Evolutionary conservation across 2,329 filamentous ascomycete species (phyloP).

Genomic region (Nigrospora osmanthi): DNA sequence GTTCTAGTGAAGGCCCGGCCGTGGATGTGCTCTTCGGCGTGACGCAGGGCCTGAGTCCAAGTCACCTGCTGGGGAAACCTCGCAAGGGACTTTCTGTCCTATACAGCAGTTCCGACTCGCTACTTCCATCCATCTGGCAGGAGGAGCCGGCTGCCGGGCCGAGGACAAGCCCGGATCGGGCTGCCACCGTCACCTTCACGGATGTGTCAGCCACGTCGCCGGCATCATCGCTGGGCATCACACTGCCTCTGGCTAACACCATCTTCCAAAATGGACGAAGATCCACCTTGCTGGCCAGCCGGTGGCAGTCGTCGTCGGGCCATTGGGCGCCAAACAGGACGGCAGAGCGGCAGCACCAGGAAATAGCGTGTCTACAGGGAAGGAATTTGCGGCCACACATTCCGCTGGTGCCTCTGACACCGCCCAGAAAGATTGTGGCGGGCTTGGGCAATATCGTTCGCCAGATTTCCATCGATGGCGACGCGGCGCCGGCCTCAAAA

Average conservation of each 20-base stretch:
- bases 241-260: constrained; percentile 68
- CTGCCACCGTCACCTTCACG: constrained; percentile 32
- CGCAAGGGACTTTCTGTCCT: constrained; percentile 43
- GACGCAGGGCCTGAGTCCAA: constrained; percentile 44
- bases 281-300: constrained; percentile 47
- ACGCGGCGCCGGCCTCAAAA: constrained; percentile 53
- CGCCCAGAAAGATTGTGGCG: constrained; percentile 51
- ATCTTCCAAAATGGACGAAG: constrained; percentile 62
- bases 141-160: constrained; percentile 12
- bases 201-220: neutral
- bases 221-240: constrained; percentile 22
- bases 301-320: constrained; percentile 24
- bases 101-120: constrained; percentile 26
- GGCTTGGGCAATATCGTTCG: constrained; percentile 76
- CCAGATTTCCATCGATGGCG: constrained; percentile 42
- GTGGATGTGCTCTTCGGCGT: constrained; percentile 43
- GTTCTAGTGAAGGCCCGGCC: constrained; percentile 18
- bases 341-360: constrained; percentile 30
- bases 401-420: constrained; percentile 56
- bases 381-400: constrained; percentile 9
- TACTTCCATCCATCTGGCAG: constrained; percentile 40
- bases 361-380: constrained; percentile 11
- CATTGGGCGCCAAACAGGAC: constrained; percentile 6
- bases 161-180: constrained; percentile 21
- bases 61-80: constrained; percentile 18